phyloP scores from a whole-genome alignment of 768 basidiomycete genomes.

The Exidia glandulosa region DNA sequence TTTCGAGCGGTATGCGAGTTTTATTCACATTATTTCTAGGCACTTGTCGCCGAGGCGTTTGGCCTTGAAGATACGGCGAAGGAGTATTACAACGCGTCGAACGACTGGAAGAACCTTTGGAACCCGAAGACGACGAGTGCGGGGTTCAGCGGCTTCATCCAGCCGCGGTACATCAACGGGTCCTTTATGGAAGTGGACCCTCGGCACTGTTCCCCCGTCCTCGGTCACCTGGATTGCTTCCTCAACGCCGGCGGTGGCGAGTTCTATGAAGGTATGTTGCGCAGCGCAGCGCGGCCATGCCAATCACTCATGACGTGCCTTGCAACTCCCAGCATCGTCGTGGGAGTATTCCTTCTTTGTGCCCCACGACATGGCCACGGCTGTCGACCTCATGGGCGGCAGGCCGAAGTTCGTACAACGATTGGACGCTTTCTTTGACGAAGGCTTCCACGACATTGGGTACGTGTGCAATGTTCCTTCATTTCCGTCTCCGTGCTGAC shows the following conservation, averaged over 20 bases:
- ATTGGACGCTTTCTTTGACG: conserved; percentile 8
- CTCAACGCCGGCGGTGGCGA: neutral
- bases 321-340: conserved; percentile 6
- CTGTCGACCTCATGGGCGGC: conserved; percentile 9
- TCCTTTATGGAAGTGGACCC: conserved; percentile 4
- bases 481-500: neutral
- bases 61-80: neutral
- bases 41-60: conserved; percentile 8
- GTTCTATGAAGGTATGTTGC: neutral
- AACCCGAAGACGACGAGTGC: conserved; percentile 5
- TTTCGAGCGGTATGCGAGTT: neutral
- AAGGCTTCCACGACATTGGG: conserved; percentile 3
- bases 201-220: conserved; percentile 7
- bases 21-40: neutral
- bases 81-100: conserved; percentile 7
- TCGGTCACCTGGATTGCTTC: conserved; percentile 8
- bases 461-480: neutral
- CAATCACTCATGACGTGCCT: conserved; percentile 2
- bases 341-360: conserved; percentile 12
- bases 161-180: conserved; percentile 8
- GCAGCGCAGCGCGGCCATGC: neutral
- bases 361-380: conserved; percentile 10
- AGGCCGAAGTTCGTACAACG: conserved; percentile 3
- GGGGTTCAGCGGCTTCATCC: conserved; percentile 10
- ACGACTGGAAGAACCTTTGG: conserved; percentile 11